These are phyloP conservation scores for Sugiyamaella chiloensis DNA, from an alignment of 805 yeast genomes.

Conservation along the genomic window DNA sequence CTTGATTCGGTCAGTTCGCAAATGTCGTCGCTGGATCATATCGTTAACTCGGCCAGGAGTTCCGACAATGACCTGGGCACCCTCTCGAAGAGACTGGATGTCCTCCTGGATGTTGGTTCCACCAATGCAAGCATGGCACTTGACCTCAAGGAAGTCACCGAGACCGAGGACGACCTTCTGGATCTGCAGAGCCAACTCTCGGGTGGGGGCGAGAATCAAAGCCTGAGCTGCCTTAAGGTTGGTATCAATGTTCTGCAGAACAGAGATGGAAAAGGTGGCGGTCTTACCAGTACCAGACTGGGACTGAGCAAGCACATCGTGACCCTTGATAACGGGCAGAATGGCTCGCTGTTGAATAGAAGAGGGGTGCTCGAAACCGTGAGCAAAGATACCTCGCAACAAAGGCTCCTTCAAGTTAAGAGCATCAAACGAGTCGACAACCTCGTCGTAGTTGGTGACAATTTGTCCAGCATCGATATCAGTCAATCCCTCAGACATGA, in stretches of 20 bases:
- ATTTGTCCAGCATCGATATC: constrained; percentile 81
- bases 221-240: constrained; percentile 79
- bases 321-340: constrained; percentile 87
- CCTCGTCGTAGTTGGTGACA: constrained; percentile 95
- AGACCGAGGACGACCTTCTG: constrained; percentile 81
- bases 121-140: constrained; percentile 90
- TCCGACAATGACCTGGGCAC: constrained; percentile 91
- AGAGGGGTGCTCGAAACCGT: constrained; percentile 95
- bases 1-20: constrained; percentile 72
- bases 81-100: constrained; percentile 66
- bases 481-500: constrained; percentile 40
- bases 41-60: constrained; percentile 96
- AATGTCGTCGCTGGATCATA: constrained; percentile 78
- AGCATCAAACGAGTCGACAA: constrained; percentile 69
- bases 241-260: constrained; percentile 80
- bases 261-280: constrained; percentile 94
- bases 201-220: constrained; percentile 86
- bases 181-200: constrained; percentile 94
- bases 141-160: constrained; percentile 84
- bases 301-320: constrained; percentile 97
- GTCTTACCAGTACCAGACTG: constrained; percentile 99
- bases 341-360: constrained; percentile 98
- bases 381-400: constrained; percentile 53
- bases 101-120: constrained; percentile 85
- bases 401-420: constrained; percentile 64